Evolutionary conservation across 345 rosid genomes (phyloP).

Genomic region (Lenwebbia sp.): DNA sequence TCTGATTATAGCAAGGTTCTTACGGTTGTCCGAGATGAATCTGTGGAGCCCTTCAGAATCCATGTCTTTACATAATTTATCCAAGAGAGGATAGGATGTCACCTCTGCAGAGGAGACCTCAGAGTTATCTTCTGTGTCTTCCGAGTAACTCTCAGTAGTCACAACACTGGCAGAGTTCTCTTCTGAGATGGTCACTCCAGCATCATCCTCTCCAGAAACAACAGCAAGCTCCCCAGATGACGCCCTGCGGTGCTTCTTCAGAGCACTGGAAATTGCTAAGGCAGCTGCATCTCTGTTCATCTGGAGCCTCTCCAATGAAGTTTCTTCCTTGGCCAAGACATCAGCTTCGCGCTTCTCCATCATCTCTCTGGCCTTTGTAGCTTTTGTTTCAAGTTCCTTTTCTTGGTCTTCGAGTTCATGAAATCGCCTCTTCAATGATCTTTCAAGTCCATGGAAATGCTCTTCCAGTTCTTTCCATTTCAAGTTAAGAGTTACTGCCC

Average conservation of each 20-base stretch:
- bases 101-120: conserved; percentile 42
- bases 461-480: conserved; percentile 98
- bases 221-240: conserved; percentile 28
- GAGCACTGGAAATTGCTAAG: conserved; percentile 46
- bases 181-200: conserved; percentile 20
- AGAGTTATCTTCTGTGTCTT: conserved; percentile 33
- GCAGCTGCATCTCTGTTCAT: conserved; percentile 85
- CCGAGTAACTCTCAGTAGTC: conserved; percentile 41
- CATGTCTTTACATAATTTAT: conserved; percentile 79
- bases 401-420: conserved; percentile 97
- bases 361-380: conserved; percentile 64
- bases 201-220: conserved; percentile 26
- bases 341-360: conserved; percentile 72
- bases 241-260: conserved; percentile 50
- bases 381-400: conserved; percentile 65
- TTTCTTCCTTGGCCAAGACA: conserved; percentile 77
- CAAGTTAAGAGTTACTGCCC: conserved; percentile 79
- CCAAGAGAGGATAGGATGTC: conserved; percentile 66
- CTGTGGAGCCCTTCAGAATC: conserved; percentile 84
- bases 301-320: conserved; percentile 70
- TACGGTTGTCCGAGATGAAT: conserved; percentile 94
- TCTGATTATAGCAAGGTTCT: conserved; percentile 79
- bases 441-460: conserved; percentile 97
- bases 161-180: conserved; percentile 30
- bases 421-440: conserved; percentile 93